Percentiles rank a stretch among this genome's conserved stretches.
Conservation (phyloP, 257 asterid species). For the Fraxinus quadrangulata region DNA sequence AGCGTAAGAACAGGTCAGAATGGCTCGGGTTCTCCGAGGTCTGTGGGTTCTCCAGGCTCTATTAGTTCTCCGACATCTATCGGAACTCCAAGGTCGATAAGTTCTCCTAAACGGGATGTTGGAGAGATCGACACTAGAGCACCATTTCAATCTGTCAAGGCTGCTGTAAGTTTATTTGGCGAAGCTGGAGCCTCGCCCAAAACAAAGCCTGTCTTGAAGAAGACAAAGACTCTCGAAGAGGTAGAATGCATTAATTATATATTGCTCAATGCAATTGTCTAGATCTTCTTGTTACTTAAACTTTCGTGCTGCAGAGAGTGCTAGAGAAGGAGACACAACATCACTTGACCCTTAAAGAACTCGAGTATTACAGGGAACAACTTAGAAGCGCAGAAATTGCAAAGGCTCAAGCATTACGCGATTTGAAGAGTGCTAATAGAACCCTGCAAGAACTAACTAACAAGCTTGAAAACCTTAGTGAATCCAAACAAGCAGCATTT, state of each 20-base stretch:
- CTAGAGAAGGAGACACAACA: constrained; percentile 79
- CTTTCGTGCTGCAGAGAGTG: constrained; percentile 57
- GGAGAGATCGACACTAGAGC: constrained; percentile 77
- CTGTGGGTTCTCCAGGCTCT: constrained; percentile 28
- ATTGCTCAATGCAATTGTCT: no score
- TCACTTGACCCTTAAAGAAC: constrained; percentile 61
- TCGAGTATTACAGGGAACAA: constrained; percentile 50
- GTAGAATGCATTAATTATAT: no score
- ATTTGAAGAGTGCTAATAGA: constrained; percentile 60
- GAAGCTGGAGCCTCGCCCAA: constrained; percentile 50
- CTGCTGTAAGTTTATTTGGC: constrained; percentile 73
- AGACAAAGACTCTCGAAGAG: constrained; percentile 65
- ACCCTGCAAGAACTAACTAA: constrained; percentile 62
- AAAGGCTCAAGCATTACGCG: constrained; percentile 58
- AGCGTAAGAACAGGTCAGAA: constrained; percentile 40
- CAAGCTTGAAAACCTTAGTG: constrained; percentile 61
- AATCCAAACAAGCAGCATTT: constrained; percentile 65
- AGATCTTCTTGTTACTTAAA: background rate
- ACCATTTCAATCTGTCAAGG: constrained; percentile 78
- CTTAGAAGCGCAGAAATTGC: constrained; percentile 51
- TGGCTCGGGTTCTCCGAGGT: constrained; percentile 48
- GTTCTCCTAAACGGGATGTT: constrained; percentile 48
- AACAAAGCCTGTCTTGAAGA: constrained; percentile 33
- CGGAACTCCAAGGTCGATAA: constrained; percentile 37
- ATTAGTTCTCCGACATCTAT: constrained; percentile 39